Evolutionary conservation across 2,329 filamentous ascomycete genomes (phyloP), one percentile per base, ranked within the genome.

Genomic region (Trichoderma koningiopsis): DNA sequence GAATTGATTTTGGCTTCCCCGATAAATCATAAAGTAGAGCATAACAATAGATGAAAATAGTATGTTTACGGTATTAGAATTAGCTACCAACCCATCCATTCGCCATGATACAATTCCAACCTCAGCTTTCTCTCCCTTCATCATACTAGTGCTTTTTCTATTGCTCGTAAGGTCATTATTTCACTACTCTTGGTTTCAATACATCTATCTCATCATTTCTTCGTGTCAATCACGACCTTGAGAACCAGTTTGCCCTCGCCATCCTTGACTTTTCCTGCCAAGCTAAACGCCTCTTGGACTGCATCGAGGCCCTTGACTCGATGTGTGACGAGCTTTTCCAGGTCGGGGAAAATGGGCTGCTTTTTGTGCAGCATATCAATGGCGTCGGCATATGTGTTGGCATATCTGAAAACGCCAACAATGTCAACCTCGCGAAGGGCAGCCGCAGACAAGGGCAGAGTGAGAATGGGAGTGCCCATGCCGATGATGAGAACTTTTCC

Each of bases 381-480:
- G 67, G 83, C 85, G 37, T 79, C 77, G 10, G 86, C 84, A 76
- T 94, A 95, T 0, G 91, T 91, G 80, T 93, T 90, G n/a, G 89
- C 89, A 74, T 92, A 92, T 68, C 90, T 85, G 80, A 92, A 92
- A 52, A 91, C 88, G 31, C 90, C 89, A 24, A 91, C 78, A n/a
- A 92, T 85, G 75, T 92, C 90, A 67, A 92, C 87, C 77, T 93
- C 91, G 63, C 89, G 86, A 5, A 91, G 83, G 7, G 90, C 87
- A 4, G 91, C 90, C 3, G 88, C 88, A 2, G 88, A 90, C 66
- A 93, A 85, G 53, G 89, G 90, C 13, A 93, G 81, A 0, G 88
- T 91, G 75, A 92, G 89, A 59, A 91, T 83, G 1, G 91, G 90
- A 11, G 84, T 89, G 62, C 91, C 91, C 89, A 93, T 92, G 69